Percentiles rank a stretch among this genome's conserved stretches.
These are phyloP conservation scores for Cajanus cajan DNA, from an alignment of 306 rosid species.

Conservation along the genomic window DNA sequence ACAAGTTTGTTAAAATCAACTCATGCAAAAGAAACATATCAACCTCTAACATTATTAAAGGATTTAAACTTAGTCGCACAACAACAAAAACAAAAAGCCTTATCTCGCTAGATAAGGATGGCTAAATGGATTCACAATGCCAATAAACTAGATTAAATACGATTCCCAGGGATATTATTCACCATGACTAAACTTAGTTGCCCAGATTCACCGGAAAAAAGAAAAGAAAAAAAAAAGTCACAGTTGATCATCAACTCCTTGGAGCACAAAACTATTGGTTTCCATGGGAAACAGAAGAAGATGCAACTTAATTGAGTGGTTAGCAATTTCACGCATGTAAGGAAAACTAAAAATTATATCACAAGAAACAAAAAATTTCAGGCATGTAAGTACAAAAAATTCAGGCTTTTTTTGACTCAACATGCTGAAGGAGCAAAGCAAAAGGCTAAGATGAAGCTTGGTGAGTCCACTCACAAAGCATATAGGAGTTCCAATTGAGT, in stretches of 20 bases:
- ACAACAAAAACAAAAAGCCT: not conserved
- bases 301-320: conserved; percentile 17
- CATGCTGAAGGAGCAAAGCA: not conserved
- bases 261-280: conserved; percentile 15
- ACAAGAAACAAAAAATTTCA: too few species aligned
- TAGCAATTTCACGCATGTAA: not conserved
- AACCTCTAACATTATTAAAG: not conserved
- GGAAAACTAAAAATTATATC: not conserved
- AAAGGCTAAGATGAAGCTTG: conserved; percentile 32
- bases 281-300: conserved; percentile 16
- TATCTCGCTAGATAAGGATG: not conserved
- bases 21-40: not conserved
- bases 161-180: not conserved
- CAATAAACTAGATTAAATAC: not conserved
- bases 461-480: conserved; percentile 27
- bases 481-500: conserved; percentile 39
- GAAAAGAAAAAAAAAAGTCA: not conserved
- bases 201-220: not conserved
- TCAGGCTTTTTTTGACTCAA: conserved; percentile 22
- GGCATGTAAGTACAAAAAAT: conserved; percentile 37
- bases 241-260: not conserved
- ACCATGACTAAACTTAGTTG: not conserved
- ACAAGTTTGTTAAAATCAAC: conserved; percentile 16
- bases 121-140: not conserved
- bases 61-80: not conserved